Conservation (phyloP, 768 basidiomycete species). For the Naganishia antarctica region DNA sequence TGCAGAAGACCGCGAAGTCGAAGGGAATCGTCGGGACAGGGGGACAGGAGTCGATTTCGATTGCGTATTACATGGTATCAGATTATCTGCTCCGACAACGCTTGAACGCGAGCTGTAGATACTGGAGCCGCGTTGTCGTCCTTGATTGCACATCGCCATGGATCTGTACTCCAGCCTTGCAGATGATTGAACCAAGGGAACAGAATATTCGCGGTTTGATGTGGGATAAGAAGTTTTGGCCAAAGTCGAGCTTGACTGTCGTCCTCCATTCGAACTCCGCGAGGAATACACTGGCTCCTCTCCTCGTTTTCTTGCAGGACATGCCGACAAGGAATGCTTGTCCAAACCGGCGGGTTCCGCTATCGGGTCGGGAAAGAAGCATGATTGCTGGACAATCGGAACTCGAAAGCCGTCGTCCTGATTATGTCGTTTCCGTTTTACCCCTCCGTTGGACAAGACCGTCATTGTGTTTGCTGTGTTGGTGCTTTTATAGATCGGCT, state of each 20-base stretch:
- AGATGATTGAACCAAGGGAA: neutral
- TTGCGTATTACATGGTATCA: neutral
- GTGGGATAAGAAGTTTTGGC: neutral
- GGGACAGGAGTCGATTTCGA: neutral
- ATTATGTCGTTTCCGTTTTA: constrained; percentile 1
- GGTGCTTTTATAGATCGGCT: neutral
- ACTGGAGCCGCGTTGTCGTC: constrained; percentile 13
- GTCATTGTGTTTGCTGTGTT: neutral
- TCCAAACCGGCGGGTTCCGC: too few species aligned
- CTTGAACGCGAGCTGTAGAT: constrained; percentile 11
- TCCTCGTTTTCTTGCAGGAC: neutral
- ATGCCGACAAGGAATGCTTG: neutral
- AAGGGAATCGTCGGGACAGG: neutral
- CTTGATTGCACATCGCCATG: neutral
- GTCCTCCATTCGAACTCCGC: neutral
- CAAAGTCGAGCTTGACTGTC: neutral
- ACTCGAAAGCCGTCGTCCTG: constrained; percentile 11
- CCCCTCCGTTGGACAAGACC: neutral
- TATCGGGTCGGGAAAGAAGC: neutral
- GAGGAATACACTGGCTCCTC: neutral
- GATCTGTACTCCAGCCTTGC: constrained; percentile 2
- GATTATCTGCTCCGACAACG: neutral
- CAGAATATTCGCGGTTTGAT: neutral
- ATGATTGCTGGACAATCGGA: constrained; percentile 8
- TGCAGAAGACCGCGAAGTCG: neutral